Evolutionary conservation across 1,284 basidiomycete genomes (phyloP).

Genomic region (Somion occarium): DNA sequence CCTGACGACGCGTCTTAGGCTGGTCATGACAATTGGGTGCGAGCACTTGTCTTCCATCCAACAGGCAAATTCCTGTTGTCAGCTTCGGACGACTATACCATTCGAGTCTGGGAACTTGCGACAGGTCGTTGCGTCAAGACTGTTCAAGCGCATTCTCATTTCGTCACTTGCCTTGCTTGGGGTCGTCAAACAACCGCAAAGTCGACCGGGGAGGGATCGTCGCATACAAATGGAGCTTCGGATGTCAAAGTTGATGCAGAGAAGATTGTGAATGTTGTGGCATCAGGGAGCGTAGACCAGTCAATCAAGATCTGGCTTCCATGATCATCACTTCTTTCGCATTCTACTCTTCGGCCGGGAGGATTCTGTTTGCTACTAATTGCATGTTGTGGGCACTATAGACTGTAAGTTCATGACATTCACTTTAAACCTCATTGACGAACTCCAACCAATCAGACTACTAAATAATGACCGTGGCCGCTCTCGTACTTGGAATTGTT

Average conservation of each 20-base stretch:
- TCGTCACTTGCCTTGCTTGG: conserved; percentile 82
- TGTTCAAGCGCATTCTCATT: conserved; percentile 83
- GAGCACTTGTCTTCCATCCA: conserved; percentile 81
- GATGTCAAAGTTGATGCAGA: conserved; percentile 36
- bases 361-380: not conserved
- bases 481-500: not conserved
- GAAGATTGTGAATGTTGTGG: conserved; percentile 74
- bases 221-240: conserved; percentile 32
- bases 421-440: not conserved
- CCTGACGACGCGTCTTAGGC: conserved; percentile 39
- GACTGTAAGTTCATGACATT: not conserved
- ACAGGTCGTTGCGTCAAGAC: conserved; percentile 80
- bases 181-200: conserved; percentile 46
- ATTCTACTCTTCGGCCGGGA: not conserved
- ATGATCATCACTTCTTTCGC: conserved; percentile 17
- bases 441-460: not conserved
- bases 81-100: conserved; percentile 87
- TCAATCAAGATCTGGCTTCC: conserved; percentile 60
- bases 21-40: conserved; percentile 84
- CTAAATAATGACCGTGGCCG: not conserved
- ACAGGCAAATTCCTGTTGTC: conserved; percentile 84
- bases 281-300: conserved; percentile 80
- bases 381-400: not conserved
- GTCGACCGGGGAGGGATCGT: not conserved
- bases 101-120: conserved; percentile 84